A percentile compares a stretch with the other conserved stretches of the same genome.
Evolutionary conservation across 208 protist species (phyloP).

Genomic region (Leptomonas seymouri): DNA sequence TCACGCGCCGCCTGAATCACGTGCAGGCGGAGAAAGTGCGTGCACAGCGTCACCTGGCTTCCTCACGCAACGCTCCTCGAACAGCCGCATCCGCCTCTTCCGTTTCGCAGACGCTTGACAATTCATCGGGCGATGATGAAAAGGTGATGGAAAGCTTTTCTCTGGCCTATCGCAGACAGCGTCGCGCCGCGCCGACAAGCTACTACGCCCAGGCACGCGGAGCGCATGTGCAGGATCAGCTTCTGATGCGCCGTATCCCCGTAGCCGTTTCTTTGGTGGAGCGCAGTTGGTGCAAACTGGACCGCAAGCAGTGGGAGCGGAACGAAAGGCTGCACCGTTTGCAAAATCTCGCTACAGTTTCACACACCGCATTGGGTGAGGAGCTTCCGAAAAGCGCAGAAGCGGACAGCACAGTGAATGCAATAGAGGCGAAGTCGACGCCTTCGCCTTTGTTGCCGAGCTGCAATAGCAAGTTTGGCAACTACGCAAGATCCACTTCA

Average conservation of each 20-base stretch:
- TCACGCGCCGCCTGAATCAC: slow-evolving; percentile 18
- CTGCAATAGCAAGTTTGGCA: too few relatives aligned
- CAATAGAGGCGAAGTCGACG: too few relatives aligned
- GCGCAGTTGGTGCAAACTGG: slow-evolving; percentile 43
- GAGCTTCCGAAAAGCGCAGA: too few relatives aligned
- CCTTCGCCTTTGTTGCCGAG: too few relatives aligned
- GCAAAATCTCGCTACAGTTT: neutral
- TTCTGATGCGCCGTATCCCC: slow-evolving; percentile 71
- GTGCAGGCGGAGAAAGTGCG: slow-evolving; percentile 21
- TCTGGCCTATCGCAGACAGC: neutral
- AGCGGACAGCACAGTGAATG: too few relatives aligned
- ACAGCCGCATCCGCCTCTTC: neutral
- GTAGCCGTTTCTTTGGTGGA: slow-evolving; percentile 76
- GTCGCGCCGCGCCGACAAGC: neutral
- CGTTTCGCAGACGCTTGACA: too few relatives aligned
- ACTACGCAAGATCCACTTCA: too few relatives aligned
- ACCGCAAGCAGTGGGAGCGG: slow-evolving; percentile 17
- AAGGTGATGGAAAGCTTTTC: neutral
- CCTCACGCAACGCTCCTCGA: neutral
- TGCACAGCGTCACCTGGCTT: neutral
- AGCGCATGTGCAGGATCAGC: slow-evolving; percentile 41
- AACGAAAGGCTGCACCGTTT: neutral
- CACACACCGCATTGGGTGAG: neutral
- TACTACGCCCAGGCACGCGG: neutral
- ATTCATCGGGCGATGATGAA: neutral